These are phyloP conservation scores for Lactifluus subvellereus DNA, from an alignment of 768 basidiomycete genomes.

Conservation along the genomic window DNA sequence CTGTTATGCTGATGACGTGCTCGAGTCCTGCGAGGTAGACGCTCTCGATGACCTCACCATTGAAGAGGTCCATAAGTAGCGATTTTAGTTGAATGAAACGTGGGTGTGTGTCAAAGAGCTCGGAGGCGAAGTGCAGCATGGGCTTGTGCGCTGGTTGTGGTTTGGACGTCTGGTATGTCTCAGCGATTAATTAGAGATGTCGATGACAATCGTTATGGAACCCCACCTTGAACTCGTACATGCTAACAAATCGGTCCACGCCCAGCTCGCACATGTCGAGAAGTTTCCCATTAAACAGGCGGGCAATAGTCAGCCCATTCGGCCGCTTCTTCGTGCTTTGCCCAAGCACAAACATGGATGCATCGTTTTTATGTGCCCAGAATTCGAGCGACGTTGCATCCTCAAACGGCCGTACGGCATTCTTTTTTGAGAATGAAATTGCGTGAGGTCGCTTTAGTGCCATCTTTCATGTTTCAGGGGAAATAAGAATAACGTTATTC, in stretches of 20 bases:
- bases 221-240: slow-evolving; percentile 80
- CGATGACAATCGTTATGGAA: not conserved
- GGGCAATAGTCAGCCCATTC: slow-evolving; percentile 73
- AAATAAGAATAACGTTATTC: not conserved
- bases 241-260: slow-evolving; percentile 71
- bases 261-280: slow-evolving; percentile 96
- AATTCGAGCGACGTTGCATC: slow-evolving; percentile 78
- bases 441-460: slow-evolving; percentile 87
- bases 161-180: slow-evolving; percentile 63
- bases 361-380: slow-evolving; percentile 92
- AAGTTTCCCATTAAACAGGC: slow-evolving; percentile 81
- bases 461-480: slow-evolving; percentile 49
- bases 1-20: slow-evolving; percentile 78
- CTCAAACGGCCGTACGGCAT: slow-evolving; percentile 87
- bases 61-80: slow-evolving; percentile 85
- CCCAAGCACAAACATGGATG: slow-evolving; percentile 83
- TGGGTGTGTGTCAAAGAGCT: slow-evolving; percentile 91
- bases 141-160: slow-evolving; percentile 86
- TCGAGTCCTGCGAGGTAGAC: slow-evolving; percentile 82
- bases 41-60: slow-evolving; percentile 76
- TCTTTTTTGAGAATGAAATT: slow-evolving; percentile 93
- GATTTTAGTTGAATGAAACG: slow-evolving; percentile 90
- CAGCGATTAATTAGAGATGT: not conserved
- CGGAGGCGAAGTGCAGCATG: slow-evolving; percentile 92
- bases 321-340: slow-evolving; percentile 94